Conservation (phyloP, 495 filamentous ascomycete species). For the Zalerion maritima region DNA sequence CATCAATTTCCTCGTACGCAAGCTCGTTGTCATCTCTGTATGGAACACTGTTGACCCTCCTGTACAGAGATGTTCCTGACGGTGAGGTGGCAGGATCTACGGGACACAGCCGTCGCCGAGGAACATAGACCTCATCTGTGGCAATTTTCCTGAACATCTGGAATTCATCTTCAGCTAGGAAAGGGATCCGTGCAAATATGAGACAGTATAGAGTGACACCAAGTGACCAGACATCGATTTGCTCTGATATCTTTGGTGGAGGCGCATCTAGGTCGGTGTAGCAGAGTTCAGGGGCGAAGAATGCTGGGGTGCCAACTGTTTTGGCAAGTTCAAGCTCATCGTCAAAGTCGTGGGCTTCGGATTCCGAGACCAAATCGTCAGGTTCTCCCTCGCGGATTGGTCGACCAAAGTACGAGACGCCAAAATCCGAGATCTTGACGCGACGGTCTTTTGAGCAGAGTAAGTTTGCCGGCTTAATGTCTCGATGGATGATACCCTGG, state of each 20-base stretch:
- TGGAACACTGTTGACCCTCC: slow-evolving; percentile 32
- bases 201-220: slow-evolving; percentile 93
- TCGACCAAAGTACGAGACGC: slow-evolving; percentile 88
- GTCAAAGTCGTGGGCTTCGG: slow-evolving; percentile 69
- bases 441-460: slow-evolving; percentile 71
- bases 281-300: slow-evolving; percentile 97
- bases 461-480: slow-evolving; percentile 98
- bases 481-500: slow-evolving; percentile 90
- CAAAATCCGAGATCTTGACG: slow-evolving; percentile 99
- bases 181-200: slow-evolving; percentile 83
- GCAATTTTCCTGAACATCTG: slow-evolving; percentile 81
- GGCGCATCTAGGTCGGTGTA: slow-evolving; percentile 47
- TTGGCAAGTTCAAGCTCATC: slow-evolving; percentile 91
- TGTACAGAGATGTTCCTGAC: slow-evolving; percentile 34
- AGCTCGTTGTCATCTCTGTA: slow-evolving; percentile 52
- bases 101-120: slow-evolving; percentile 60
- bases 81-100: slow-evolving; percentile 46
- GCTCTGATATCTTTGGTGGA: slow-evolving; percentile 40
- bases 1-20: slow-evolving; percentile 72
- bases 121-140: slow-evolving; percentile 79
- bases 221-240: slow-evolving; percentile 94
- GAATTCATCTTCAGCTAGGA: slow-evolving; percentile 80
- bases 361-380: slow-evolving; percentile 66
- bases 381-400: slow-evolving; percentile 63
- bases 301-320: slow-evolving; percentile 92